Evolutionary conservation across 75 land plant species (phyloP).

Genomic region (Isoetes taiwanensis): DNA sequence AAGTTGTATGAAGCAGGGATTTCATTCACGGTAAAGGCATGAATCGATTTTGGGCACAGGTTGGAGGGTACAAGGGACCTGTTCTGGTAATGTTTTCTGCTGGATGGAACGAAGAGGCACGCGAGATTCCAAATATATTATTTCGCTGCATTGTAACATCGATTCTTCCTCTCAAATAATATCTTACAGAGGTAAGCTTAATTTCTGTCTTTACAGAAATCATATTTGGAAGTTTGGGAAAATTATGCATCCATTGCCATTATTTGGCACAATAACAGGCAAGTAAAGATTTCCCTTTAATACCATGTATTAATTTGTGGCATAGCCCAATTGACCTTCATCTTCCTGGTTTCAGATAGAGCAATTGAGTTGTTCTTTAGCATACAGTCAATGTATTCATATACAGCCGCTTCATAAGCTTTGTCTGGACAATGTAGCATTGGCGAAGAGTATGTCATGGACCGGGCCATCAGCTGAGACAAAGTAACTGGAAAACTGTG

Average conservation of each 20-base stretch:
- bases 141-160: no score
- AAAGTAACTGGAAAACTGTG: not conserved
- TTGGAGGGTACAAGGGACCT: conserved; percentile 74
- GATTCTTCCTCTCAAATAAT: no score
- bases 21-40: conserved; percentile 75
- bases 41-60: conserved; percentile 79
- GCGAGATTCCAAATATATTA: no score
- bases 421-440: not conserved
- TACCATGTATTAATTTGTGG: no score
- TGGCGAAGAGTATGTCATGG: not conserved
- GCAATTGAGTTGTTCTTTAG: conserved; percentile 63
- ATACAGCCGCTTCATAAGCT: conserved; percentile 74
- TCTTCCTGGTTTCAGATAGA: conserved; percentile 41
- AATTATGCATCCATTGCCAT: conserved; percentile 51
- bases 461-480: not conserved
- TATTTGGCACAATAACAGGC: conserved; percentile 69
- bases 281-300: not conserved
- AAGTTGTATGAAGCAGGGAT: conserved; percentile 39
- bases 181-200: conserved; percentile 41
- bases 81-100: conserved; percentile 48
- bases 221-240: conserved; percentile 47
- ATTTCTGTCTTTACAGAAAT: conserved; percentile 35
- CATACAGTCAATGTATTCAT: conserved; percentile 72
- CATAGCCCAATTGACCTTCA: no score
- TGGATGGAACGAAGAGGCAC: conserved; percentile 14